Evolutionary conservation across 1,284 basidiomycete species (phyloP), one percentile per base, ranked within the genome.

Genomic region (Mycosarcoma maydis): DNA sequence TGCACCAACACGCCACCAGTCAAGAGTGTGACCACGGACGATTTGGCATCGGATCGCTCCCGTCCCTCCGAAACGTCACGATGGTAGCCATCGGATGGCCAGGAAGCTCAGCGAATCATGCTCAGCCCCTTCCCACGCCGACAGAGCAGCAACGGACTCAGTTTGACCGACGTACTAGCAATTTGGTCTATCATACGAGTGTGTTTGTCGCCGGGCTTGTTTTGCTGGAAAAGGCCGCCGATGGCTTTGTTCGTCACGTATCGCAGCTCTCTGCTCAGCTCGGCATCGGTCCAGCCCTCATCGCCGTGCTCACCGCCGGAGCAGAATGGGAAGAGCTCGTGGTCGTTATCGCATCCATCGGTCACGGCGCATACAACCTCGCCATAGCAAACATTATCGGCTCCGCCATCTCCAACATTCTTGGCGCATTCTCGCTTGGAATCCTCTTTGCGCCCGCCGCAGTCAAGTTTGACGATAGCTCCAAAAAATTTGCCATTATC

Each of bases 331-430:
- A 73, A 53, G 71, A 73, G 41, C 38, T 73, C 16, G 52, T 69
- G 16, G 60, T 65, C n/a, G 61, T 66, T 4, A 38, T 65, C 6
- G 66, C 61, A 4, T 60, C 66, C 4, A 53, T 68, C 23, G 49
- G 47, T n/a, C 65, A 68, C 16, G 57, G 58, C 6, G 39, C 65
- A 17, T 54, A 68, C 11, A 44, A 64, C 11, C 62, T 74, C 19
- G 69, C 73, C 27, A 57, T 76, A 23, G 72, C 75, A 41, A 77
- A 78, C 47, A 53, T 75, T 19, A 57, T 78, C 45, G 77, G 73
- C 2, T 56, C 69, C n/a, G 55, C 67, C 55, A 77, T 77, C 58
- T 70, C 69, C 51, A 77, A 76, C 57, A 71, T 75, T 37, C 58
- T 75, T 3, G 72, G 75, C 32, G 75, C 65, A 5, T 68, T 68